Conservation (phyloP, 2,329 filamentous ascomycete genomes). For the Colletotrichum viniferum region DNA sequence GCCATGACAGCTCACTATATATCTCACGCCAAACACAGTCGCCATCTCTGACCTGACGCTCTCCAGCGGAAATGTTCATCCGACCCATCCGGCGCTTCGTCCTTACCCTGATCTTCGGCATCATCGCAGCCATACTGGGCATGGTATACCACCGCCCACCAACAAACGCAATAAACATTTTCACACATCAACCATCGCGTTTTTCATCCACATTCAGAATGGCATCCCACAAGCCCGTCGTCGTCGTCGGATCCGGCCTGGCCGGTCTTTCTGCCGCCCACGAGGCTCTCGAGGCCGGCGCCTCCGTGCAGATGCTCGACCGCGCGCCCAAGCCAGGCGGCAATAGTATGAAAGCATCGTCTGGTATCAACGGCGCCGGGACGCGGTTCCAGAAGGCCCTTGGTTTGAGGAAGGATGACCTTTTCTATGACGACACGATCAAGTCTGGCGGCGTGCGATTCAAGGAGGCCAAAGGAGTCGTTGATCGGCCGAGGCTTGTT, state of each 20-base stretch:
- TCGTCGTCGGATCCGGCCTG: slow-evolving; percentile 69
- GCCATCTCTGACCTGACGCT: too few species aligned
- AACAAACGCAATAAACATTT: not conserved
- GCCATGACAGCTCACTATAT: not conserved
- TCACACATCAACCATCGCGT: not conserved
- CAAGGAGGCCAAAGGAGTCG: slow-evolving; percentile 23
- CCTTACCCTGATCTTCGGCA: slow-evolving; percentile 25
- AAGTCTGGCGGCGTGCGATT: slow-evolving; percentile 57
- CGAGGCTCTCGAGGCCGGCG: slow-evolving; percentile 55
- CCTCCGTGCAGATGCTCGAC: slow-evolving; percentile 63
- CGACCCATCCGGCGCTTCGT: slow-evolving; percentile 10
- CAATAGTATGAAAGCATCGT: slow-evolving; percentile 71
- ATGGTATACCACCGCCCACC: slow-evolving; percentile 24
- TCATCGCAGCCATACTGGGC: slow-evolving; percentile 22
- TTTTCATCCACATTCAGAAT: not conserved
- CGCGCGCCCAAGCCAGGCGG: slow-evolving; percentile 64
- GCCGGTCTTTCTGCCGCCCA: slow-evolving; percentile 66
- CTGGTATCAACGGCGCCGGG: slow-evolving; percentile 67
- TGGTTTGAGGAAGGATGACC: slow-evolving; percentile 37
- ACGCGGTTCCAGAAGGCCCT: slow-evolving; percentile 57
- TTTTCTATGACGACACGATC: slow-evolving; percentile 61
- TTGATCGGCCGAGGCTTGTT: slow-evolving; percentile 50
- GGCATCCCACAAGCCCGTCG: slow-evolving; percentile 41
- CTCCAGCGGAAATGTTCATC: not conserved
- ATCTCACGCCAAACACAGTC: not conserved